phyloP scores from a whole-genome alignment of 192 early-diverging fungal genomes.

The Chytriomyces confervae region DNA sequence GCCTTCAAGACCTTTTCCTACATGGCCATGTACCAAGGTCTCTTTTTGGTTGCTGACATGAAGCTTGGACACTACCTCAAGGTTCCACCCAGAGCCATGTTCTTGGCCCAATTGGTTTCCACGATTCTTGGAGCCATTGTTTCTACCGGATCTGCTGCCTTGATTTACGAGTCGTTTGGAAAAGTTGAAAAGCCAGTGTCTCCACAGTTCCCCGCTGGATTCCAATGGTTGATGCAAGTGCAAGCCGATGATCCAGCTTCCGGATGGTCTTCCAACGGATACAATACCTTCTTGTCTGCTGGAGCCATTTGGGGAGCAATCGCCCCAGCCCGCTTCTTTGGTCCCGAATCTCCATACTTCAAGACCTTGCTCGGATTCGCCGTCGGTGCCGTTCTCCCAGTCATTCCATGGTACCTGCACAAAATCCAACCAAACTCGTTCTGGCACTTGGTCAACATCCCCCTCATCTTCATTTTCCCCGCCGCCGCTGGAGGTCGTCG shows the following conservation, averaged over 20 bases:
- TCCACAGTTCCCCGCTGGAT: not conserved
- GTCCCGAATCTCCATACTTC: constrained; percentile 35
- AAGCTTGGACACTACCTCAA: constrained; percentile 84
- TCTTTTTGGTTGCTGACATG: constrained; percentile 73
- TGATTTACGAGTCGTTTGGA: constrained; percentile 33
- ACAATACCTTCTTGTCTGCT: constrained; percentile 65
- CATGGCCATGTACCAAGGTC: constrained; percentile 77
- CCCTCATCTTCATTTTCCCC: constrained; percentile 4
- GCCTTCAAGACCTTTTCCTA: constrained; percentile 88
- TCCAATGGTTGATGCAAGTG: not conserved
- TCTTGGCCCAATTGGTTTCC: constrained; percentile 55
- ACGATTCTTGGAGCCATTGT: constrained; percentile 64
- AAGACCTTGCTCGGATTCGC: constrained; percentile 25
- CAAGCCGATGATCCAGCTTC: not conserved
- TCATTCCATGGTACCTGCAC: constrained; percentile 40
- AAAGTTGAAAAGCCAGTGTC: not conserved
- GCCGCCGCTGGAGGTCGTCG: not conserved
- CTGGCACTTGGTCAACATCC: constrained; percentile 38
- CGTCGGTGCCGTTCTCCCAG: constrained; percentile 38
- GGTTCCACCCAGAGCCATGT: constrained; percentile 59
- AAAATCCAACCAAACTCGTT: constrained; percentile 32
- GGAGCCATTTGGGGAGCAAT: constrained; percentile 78
- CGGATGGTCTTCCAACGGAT: constrained; percentile 31
- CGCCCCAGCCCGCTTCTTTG: constrained; percentile 65
- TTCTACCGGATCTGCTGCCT: constrained; percentile 36